A percentile compares a stretch with the other conserved stretches of the same genome.
phyloP scores from a whole-genome alignment of 2,329 filamentous ascomycete species.

The Ceratocystis colombiana region DNA sequence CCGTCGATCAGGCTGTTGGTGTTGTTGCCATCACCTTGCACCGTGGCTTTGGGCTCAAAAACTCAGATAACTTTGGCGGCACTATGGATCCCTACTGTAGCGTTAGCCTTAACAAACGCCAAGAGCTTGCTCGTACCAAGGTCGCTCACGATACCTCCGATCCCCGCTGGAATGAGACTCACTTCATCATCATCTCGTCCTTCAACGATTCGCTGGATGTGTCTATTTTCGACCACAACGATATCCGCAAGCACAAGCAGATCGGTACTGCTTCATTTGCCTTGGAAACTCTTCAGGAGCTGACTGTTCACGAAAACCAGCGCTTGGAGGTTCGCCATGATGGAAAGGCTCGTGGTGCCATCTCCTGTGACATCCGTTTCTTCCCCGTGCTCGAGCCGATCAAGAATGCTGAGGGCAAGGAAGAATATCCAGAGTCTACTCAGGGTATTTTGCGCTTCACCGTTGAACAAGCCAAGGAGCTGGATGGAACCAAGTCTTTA shows the following conservation, averaged over 20 bases:
- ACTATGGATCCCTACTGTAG: conserved; percentile 83
- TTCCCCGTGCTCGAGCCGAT: conserved; percentile 64
- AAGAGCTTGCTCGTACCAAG: conserved; percentile 79
- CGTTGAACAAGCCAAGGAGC: conserved; percentile 89
- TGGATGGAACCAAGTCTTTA: conserved; percentile 85
- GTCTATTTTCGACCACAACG: conserved; percentile 84
- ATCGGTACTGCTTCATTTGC: conserved; percentile 72
- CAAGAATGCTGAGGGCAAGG: conserved; percentile 58
- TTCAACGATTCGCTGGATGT: conserved; percentile 81
- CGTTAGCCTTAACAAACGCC: conserved; percentile 73
- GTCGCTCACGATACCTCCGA: conserved; percentile 72
- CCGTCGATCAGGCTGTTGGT: conserved; percentile 91
- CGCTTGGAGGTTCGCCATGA: conserved; percentile 73
- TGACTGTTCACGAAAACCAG: conserved; percentile 71
- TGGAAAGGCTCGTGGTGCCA: conserved; percentile 69
- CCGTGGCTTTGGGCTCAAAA: conserved; percentile 85
- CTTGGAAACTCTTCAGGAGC: conserved; percentile 69
- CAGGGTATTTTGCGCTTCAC: conserved; percentile 91
- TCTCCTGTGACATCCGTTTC: conserved; percentile 79
- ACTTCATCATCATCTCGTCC: conserved; percentile 89
- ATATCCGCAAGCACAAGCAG: conserved; percentile 92
- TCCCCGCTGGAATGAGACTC: conserved; percentile 91
- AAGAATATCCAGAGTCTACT: conserved; percentile 72
- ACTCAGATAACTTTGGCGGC: conserved; percentile 84
- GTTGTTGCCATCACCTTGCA: conserved; percentile 87